phyloP scores from a whole-genome alignment of 2,329 filamentous ascomycete genomes.

The Helminthosporium solani region DNA sequence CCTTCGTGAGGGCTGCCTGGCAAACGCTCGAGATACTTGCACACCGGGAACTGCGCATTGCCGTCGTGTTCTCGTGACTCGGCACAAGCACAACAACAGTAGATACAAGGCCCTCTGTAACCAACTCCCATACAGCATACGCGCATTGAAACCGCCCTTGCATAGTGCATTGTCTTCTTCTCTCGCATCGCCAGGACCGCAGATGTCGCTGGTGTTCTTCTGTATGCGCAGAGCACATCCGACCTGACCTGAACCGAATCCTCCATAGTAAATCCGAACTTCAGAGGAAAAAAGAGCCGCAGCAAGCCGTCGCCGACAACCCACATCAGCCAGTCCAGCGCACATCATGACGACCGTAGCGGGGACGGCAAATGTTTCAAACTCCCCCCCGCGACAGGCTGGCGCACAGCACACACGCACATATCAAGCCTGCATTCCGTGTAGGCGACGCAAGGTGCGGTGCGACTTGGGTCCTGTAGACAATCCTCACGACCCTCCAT shows the following conservation, averaged over 20 bases:
- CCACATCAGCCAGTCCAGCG: constrained; percentile 1
- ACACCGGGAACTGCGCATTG: no score
- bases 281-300: constrained; percentile 16
- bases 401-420: constrained; percentile 37
- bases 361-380: constrained; percentile 18
- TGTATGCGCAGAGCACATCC: no score
- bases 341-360: constrained; percentile 30
- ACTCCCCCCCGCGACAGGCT: constrained; percentile 24
- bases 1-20: background rate
- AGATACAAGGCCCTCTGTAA: no score
- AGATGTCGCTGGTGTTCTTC: no score
- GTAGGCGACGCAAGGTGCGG: constrained; percentile 58
- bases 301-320: constrained; percentile 22
- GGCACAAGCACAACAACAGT: no score
- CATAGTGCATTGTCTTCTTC: no score
- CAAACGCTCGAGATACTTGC: no score
- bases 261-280: constrained; percentile 4
- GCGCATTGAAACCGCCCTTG: no score
- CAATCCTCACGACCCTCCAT: constrained; percentile 90
- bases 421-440: constrained; percentile 54
- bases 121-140: no score
- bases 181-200: no score
- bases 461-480: constrained; percentile 72
- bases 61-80: background rate
- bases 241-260: constrained; percentile 2